phyloP scores from a whole-genome alignment of 2,329 filamentous ascomycete genomes.

The Myriosclerotinia scirpicola region DNA sequence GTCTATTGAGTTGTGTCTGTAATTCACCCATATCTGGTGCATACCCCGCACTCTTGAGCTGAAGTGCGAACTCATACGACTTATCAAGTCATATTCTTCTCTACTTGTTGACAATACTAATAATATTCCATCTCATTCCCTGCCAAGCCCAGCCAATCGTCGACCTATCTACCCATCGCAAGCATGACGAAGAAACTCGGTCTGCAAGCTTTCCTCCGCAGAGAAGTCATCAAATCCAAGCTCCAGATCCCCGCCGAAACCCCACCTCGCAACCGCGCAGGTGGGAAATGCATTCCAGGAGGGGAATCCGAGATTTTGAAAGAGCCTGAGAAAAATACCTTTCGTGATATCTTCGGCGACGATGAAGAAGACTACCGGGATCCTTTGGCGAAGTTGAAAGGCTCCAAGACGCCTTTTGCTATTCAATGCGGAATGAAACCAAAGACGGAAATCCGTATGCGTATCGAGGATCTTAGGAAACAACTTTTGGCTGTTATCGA shows the following conservation, averaged over 20 bases:
- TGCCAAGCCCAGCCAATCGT: neutral
- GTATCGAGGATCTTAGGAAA: slow-evolving; percentile 10
- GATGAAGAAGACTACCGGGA: slow-evolving; percentile 12
- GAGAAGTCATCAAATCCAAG: slow-evolving; percentile 23
- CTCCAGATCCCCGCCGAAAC: neutral
- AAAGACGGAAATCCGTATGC: slow-evolving; percentile 4
- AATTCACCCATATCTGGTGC: slow-evolving; percentile 4
- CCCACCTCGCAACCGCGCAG: too few relatives aligned
- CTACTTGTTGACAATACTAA: neutral
- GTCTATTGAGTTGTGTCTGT: neutral
- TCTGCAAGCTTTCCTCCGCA: slow-evolving; percentile 24
- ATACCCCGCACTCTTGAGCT: neutral
- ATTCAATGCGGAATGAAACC: neutral
- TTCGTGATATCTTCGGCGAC: slow-evolving; percentile 7
- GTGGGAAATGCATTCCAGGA: too few relatives aligned
- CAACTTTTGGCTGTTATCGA: slow-evolving; percentile 13
- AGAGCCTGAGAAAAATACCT: neutral
- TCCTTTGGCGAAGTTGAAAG: neutral
- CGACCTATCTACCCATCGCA: neutral
- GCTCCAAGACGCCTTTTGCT: neutral
- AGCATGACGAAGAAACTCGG: slow-evolving; percentile 2
- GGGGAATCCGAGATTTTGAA: too few relatives aligned
- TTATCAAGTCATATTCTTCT: neutral
- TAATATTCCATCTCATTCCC: neutral
- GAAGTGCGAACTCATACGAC: neutral